Evolutionary conservation across 2,329 filamentous ascomycete species (phyloP), one percentile per base, ranked within the genome.

Genomic region (Colletotrichum theobromicola): DNA sequence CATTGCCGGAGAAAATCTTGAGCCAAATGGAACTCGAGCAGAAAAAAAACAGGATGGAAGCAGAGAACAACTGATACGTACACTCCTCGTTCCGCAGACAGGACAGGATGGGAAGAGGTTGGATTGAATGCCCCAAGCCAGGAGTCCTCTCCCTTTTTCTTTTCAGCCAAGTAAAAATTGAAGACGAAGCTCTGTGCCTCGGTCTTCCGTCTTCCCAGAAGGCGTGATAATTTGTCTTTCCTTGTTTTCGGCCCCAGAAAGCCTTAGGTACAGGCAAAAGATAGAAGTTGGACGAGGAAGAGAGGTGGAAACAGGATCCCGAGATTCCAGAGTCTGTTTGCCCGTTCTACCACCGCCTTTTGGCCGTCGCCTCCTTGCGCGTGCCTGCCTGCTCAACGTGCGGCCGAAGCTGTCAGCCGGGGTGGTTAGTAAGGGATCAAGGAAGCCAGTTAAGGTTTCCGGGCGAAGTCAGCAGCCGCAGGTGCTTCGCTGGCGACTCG

Each of bases 131-230:
- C 28, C 60, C 76, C 67, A 71, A 74, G 53, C 63, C 71, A 71
- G 21, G 24, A 37, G 55, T 74, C 73, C 71, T 75, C 69, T 68
- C 73, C 70, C 62, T 72, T 66, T 66, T 64, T 32, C 42, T 46
- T 62, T 34, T 30, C 37, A 74, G 77, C 62, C 55, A 72, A 75
- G 76, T 79, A 85, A 85, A 42, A 84, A 81, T 79, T 83, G 84
- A 88, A 90, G 89, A 92, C 85, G 89, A 90, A 91, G 90, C 90
- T 92, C 90, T 91, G 85, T 92, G 88, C 90, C 90, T 88, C 82
- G 81, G 80, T 82, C 83, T 76, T 70, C 75, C 67, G 28, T 60
- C 32, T 46, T 46, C 42, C 42, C 55, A 63, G 61, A 62, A 35
- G 74, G 75, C 67, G 72, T 62, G 58, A 68, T 57, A 63, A 67